Evolutionary conservation across 257 asterid species (phyloP), one percentile per base, ranked within the genome.

Genomic region (Fraxinus cuspidata): DNA sequence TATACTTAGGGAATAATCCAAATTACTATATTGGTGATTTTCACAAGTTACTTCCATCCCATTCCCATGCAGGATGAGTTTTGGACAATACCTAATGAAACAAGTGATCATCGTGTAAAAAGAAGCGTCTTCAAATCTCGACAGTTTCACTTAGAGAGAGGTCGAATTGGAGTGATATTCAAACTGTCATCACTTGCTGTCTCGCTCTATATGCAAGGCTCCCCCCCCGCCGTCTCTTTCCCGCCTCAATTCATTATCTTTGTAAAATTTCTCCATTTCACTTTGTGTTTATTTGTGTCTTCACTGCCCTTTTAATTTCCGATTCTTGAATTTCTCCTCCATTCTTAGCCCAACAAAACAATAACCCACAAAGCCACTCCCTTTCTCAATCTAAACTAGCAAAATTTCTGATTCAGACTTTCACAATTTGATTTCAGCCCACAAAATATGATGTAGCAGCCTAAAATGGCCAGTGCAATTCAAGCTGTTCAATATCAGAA

Each of bases 101-200:
- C 16, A 80, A 81, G 77, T 49, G 15, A 42, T 35, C 49, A n/a
- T 71, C 11, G 63, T 37, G 74, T 18, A 74, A 67, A 73, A 83
- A 73, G 32, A 13, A 37, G 81, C 40, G 47, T 71, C 76, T 77
- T 86, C 19, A 18, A 60, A 60, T 25, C 73, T 83, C 77, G n/a
- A 60, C 6, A 64, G 34, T 74, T 84, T 86, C 84, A 84, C 86
- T 72, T 29, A 42, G 13, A 25, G 9, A 74, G 25, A 47, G 9
- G 88, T 73, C 82, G 89, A 86, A 31, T 31, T 31, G 32, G 32
- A 83, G 90, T 86, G 89, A 88, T 85, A 11, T 85, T 81, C 88
- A 81, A 80, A 83, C 80, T 84, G 90, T 88, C 86, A 77, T 73
- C 84, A 83, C 84, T 75, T 29, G n/a, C n/a, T n/a, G n/a, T n/a